A percentile compares a stretch with the other conserved stretches of the same genome.
Conservation (phyloP, 345 rosid genomes). For the Hypericum androsaemum region DNA sequence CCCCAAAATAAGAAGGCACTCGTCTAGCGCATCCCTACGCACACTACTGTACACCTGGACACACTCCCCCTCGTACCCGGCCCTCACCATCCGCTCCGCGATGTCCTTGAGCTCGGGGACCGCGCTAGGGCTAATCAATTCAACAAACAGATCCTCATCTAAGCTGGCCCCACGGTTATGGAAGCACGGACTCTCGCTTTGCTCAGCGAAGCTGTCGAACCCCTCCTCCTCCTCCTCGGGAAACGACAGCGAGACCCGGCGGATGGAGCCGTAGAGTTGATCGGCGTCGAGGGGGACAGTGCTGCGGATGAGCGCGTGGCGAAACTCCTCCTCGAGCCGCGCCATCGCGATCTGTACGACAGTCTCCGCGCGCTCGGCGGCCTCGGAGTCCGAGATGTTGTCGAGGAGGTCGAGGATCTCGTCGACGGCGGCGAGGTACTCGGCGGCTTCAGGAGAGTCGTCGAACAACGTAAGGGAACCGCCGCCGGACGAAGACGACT, state of each 20-base stretch:
- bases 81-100: conserved; percentile 57
- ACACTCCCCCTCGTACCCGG: conserved; percentile 44
- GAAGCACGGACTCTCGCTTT: no score
- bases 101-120: conserved; percentile 51
- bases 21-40: conserved; percentile 49
- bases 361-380: conserved; percentile 34
- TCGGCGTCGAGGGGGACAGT: no score
- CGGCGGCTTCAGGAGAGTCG: conserved; percentile 59
- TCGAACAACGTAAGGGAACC: no score
- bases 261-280: conserved; percentile 4
- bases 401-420: conserved; percentile 32
- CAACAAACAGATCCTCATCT: conserved; percentile 20
- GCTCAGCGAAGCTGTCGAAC: no score
- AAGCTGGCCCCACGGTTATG: no score
- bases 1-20: conserved; percentile 38
- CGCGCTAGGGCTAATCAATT: conserved; percentile 39
- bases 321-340: conserved; percentile 65
- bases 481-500: conserved; percentile 29
- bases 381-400: conserved; percentile 34
- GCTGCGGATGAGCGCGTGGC: conserved; percentile 34
- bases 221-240: background rate
- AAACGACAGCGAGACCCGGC: conserved; percentile 32
- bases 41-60: conserved; percentile 34
- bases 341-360: conserved; percentile 56
- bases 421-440: conserved; percentile 68